Evolutionary conservation across 2,329 filamentous ascomycete genomes (phyloP).

Genomic region (Helicocarpus griseus): DNA sequence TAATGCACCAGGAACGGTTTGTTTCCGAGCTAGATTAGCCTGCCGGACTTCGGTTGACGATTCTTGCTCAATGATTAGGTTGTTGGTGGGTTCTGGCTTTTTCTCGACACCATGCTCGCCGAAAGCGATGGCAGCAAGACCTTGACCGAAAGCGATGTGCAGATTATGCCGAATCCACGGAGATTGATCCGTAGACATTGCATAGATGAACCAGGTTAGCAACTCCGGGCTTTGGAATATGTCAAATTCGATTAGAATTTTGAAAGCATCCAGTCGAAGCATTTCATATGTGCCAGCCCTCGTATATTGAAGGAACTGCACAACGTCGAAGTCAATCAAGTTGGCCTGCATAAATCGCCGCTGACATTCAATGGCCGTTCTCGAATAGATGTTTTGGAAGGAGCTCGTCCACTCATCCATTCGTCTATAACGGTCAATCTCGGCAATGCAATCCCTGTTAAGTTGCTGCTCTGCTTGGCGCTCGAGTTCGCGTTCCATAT

Average conservation of each 20-base stretch:
- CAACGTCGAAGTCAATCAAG: slow-evolving; percentile 42
- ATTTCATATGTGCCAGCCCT: slow-evolving; percentile 50
- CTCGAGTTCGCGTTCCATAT: slow-evolving; percentile 39
- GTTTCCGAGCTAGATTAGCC: slow-evolving; percentile 44
- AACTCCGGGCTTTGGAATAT: slow-evolving; percentile 43
- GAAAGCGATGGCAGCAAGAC: slow-evolving; percentile 50
- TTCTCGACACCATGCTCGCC: slow-evolving; percentile 35
- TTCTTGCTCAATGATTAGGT: slow-evolving; percentile 51
- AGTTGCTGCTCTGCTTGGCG: slow-evolving; percentile 46
- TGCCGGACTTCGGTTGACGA: slow-evolving; percentile 42
- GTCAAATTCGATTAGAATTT: slow-evolving; percentile 47
- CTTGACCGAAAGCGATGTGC: slow-evolving; percentile 43
- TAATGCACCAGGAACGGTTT: slow-evolving; percentile 50
- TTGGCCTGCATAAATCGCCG: slow-evolving; percentile 45
- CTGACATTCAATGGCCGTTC: slow-evolving; percentile 52
- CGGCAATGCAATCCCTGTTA: slow-evolving; percentile 47
- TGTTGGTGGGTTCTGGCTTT: slow-evolving; percentile 24
- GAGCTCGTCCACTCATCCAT: slow-evolving; percentile 60
- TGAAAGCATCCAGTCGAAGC: slow-evolving; percentile 51
- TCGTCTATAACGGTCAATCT: slow-evolving; percentile 53
- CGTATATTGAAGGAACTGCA: slow-evolving; percentile 54
- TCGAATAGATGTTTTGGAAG: slow-evolving; percentile 55
- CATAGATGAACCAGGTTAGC: slow-evolving; percentile 48
- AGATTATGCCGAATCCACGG: slow-evolving; percentile 48
- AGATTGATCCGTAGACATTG: slow-evolving; percentile 47